phyloP scores from a whole-genome alignment of 2,329 filamentous ascomycete genomes.

The Erysiphe pisi region DNA sequence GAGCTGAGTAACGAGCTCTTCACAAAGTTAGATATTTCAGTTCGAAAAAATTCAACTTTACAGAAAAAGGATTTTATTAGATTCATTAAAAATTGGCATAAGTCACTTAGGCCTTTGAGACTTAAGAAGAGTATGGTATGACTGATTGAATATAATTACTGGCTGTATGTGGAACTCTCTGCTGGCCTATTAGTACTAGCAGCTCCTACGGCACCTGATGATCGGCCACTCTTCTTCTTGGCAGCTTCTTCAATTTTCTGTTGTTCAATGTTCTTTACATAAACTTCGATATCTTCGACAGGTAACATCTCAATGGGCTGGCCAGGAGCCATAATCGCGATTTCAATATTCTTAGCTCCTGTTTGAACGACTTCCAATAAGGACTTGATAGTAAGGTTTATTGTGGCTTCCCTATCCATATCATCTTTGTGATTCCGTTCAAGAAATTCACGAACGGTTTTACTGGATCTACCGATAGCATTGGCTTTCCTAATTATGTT shows the following conservation, averaged over 20 bases:
- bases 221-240: constrained; percentile 82
- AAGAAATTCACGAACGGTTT: constrained; percentile 97
- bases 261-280: constrained; percentile 97
- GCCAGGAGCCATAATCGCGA: constrained; percentile 92
- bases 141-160: no score
- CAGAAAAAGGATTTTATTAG: no score
- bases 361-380: constrained; percentile 97
- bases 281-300: constrained; percentile 89
- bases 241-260: constrained; percentile 99
- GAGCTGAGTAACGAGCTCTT: no score
- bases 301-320: constrained; percentile 88
- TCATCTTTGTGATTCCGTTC: constrained; percentile 98
- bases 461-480: constrained; percentile 94
- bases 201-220: constrained; percentile 45
- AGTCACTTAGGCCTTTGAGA: no score
- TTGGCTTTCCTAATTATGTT: constrained; percentile 74
- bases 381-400: constrained; percentile 96
- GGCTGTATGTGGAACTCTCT: neutral
- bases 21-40: no score
- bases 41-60: no score
- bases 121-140: no score
- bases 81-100: no score
- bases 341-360: constrained; percentile 99
- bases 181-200: constrained; percentile 66
- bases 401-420: constrained; percentile 92